phyloP scores from a whole-genome alignment of 176 grass and related monocot species.

The Lolium perenne region DNA sequence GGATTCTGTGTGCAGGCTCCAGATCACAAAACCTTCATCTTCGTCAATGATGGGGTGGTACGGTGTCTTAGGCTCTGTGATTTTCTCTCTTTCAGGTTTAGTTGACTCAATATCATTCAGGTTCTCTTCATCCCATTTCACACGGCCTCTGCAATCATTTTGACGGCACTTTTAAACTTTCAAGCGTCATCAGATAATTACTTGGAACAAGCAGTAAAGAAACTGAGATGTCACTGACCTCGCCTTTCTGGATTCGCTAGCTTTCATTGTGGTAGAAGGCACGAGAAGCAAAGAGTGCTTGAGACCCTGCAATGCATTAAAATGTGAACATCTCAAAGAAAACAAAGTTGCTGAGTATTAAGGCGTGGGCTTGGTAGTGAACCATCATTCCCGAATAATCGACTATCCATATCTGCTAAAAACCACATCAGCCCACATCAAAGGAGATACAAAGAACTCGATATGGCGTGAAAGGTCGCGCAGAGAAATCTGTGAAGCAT shows the following conservation, averaged over 20 bases:
- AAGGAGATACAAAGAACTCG: background rate
- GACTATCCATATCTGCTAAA: background rate
- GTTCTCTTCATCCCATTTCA: constrained; percentile 85
- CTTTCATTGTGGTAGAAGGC: constrained; percentile 8
- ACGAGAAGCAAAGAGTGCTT: background rate
- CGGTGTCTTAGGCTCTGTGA: constrained; percentile 88
- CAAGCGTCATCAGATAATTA: background rate
- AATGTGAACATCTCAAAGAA: constrained; percentile 25
- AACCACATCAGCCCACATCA: background rate
- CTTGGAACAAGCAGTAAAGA: background rate
- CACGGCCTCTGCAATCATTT: constrained; percentile 46
- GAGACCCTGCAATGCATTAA: constrained; percentile 20
- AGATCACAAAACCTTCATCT: constrained; percentile 65
- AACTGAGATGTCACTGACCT: constrained; percentile 30
- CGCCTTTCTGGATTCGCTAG: constrained; percentile 34
- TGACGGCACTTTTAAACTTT: background rate
- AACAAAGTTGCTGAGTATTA: background rate
- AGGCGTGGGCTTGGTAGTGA: background rate
- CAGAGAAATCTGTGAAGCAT: background rate
- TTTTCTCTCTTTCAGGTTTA: constrained; percentile 83
- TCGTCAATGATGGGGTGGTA: constrained; percentile 73
- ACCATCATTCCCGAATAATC: background rate
- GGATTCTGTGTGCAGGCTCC: background rate
- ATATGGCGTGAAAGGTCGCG: background rate
- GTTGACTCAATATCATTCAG: constrained; percentile 80